phyloP scores from a whole-genome alignment of 768 basidiomycete species.

The Termitomyces sp. region DNA sequence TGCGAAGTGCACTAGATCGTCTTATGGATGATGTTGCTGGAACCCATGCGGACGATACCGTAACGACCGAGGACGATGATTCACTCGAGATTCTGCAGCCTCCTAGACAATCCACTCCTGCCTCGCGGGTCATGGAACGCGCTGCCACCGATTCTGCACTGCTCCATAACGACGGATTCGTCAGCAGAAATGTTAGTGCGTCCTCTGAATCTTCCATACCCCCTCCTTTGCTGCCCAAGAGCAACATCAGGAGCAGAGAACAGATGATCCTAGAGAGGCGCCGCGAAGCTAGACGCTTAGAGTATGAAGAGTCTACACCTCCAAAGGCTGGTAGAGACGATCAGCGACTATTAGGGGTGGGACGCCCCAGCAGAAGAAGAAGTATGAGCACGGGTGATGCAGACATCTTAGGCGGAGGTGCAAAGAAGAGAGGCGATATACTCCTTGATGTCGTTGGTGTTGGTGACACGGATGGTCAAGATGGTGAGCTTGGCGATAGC shows the following conservation, averaged over 20 bases:
- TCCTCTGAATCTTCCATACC: conserved; percentile 34
- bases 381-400: conserved; percentile 81
- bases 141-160: conserved; percentile 48
- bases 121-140: conserved; percentile 28
- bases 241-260: conserved; percentile 62
- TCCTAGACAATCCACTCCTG: conserved; percentile 11
- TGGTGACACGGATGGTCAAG: conserved; percentile 23
- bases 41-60: conserved; percentile 33
- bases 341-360: conserved; percentile 28
- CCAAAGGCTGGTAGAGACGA: conserved; percentile 4
- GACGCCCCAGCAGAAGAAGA: conserved; percentile 54
- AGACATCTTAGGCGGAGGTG: conserved; percentile 32
- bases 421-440: conserved; percentile 27
- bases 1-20: conserved; percentile 67
- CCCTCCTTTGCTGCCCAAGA: conserved; percentile 54
- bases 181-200: conserved; percentile 36
- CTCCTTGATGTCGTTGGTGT: conserved; percentile 32
- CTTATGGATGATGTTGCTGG: conserved; percentile 67
- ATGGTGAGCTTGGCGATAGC: conserved; percentile 57
- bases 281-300: conserved; percentile 51
- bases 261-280: conserved; percentile 67
- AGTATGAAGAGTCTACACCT: conserved; percentile 35
- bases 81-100: conserved; percentile 25
- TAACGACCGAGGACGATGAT: conserved; percentile 36
- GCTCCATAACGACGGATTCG: conserved; percentile 29